phyloP scores from a whole-genome alignment of 2,329 filamentous ascomycete genomes.

The Elsinoe perseae region DNA sequence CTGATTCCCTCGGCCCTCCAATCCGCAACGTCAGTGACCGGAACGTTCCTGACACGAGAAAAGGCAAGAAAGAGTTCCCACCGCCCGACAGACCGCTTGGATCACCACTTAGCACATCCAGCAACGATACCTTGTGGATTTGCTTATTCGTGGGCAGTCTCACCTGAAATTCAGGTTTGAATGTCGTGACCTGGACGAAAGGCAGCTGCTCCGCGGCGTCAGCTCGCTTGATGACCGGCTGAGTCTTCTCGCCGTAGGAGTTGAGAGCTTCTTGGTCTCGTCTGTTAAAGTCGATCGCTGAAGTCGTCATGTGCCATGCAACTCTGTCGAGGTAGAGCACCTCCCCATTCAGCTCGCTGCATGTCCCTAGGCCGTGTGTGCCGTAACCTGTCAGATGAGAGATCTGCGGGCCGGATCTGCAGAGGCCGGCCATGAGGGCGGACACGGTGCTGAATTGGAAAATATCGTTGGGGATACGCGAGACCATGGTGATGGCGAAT shows the following conservation, averaged over 20 bases:
- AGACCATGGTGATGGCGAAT: constrained; percentile 26
- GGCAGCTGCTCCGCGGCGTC: constrained; percentile 30
- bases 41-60: constrained; percentile 33
- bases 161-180: constrained; percentile 29
- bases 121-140: constrained; percentile 22
- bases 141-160: constrained; percentile 22
- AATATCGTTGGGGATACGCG: constrained; percentile 39
- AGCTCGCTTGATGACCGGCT: constrained; percentile 22
- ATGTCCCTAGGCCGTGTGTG: constrained; percentile 37
- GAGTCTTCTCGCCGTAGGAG: constrained; percentile 27
- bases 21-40: constrained; percentile 25
- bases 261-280: background rate
- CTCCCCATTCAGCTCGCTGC: constrained; percentile 28
- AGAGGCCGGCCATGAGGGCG: constrained; percentile 33
- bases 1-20: constrained; percentile 12
- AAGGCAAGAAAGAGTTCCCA: constrained; percentile 36
- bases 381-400: constrained; percentile 36
- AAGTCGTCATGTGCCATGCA: constrained; percentile 27
- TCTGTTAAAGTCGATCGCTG: background rate
- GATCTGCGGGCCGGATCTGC: constrained; percentile 28
- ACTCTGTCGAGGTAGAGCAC: constrained; percentile 32
- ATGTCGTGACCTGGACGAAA: constrained; percentile 37
- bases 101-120: constrained; percentile 19
- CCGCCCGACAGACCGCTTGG: constrained; percentile 14
- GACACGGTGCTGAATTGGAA: constrained; percentile 37